Evolutionary conservation across 2,329 filamentous ascomycete species (phyloP), one percentile per base, ranked within the genome.

Genomic region (Paecilomyces dactylethromorphus): DNA sequence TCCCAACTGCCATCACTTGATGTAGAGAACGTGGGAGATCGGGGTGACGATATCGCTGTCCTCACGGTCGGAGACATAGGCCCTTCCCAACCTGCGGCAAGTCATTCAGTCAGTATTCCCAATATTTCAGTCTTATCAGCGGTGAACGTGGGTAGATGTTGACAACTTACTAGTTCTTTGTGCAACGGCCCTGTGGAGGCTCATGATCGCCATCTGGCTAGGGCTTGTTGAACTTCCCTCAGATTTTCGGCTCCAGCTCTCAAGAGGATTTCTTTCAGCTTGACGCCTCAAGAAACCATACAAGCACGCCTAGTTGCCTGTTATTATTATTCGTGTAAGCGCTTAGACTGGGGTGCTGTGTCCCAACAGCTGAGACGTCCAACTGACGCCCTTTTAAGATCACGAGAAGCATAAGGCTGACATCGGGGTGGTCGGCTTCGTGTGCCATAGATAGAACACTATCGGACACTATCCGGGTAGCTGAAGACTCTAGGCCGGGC

Each of bases 321-420:
- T 22, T 21, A 6, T 52, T 13, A 24, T 26, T 29, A 35, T 39
- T 55, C 13, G 33, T 56, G 39, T 56, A 54, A 60, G 53, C 59
- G 62, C 32, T 45, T 58, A 21, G 24, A 56, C 54, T 55, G 10
- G 21, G 39, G 49, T 51, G 53, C 52, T 45, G 55, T 33, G n/a
- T 22, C 56, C 31, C 54, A 33, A 1, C 53, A 50, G 21, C 6
- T 56, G 52, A 52, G 57, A 24, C 22, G 32, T 33, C 35, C 51
- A 33, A 24, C 50, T 57, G 56, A 58, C 45, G 35, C 18, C 35
- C 29, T 52, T 24, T 24, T 31, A 51, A 26, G 56, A 39, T 58
- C 56, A 55, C 56, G 53, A 58, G 56, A 33, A 50, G 22, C 56
- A 50, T 49, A 39, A 54, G 52, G 56, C 56, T 58, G 56, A 55